Conservation (phyloP, 2,329 filamentous ascomycete genomes). For the Cladosporium oxysporum region DNA sequence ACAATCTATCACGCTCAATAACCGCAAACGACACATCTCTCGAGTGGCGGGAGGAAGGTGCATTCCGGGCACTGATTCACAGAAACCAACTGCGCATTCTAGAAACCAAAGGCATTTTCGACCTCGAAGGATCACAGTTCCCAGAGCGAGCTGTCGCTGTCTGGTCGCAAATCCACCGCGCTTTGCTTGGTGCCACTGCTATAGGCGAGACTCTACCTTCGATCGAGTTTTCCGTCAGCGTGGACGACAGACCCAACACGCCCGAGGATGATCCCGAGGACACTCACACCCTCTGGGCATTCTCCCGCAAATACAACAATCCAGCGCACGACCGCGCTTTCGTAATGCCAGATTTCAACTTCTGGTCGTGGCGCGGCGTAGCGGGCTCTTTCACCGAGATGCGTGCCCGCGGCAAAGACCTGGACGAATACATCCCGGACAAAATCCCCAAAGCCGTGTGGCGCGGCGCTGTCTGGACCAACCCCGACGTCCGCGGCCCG, state of each 20-base stretch:
- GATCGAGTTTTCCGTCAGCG: conserved; percentile 49
- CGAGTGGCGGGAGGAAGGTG: conserved; percentile 29
- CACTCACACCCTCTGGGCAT: conserved; percentile 27
- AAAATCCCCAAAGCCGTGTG: conserved; percentile 36
- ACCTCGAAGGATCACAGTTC: conserved; percentile 27
- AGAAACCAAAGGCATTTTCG: conserved; percentile 30
- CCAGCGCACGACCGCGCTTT: conserved; percentile 43
- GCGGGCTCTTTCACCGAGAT: conserved; percentile 27
- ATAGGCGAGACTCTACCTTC: conserved; percentile 45
- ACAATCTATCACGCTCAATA: conserved; percentile 25
- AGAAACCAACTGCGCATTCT: conserved; percentile 36
- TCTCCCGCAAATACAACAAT: conserved; percentile 24
- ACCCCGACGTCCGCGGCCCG: conserved; percentile 31
- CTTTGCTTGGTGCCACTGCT: conserved; percentile 38
- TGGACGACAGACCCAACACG: conserved; percentile 38
- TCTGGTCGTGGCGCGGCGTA: conserved; percentile 49
- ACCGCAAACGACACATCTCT: conserved; percentile 28
- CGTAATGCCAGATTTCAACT: conserved; percentile 56
- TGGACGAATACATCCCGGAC: conserved; percentile 28
- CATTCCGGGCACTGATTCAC: conserved; percentile 33
- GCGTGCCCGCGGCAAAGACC: conserved; percentile 25
- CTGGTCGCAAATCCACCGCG: conserved; percentile 51
- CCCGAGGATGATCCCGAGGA: conserved; percentile 19
- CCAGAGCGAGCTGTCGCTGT: conserved; percentile 38
- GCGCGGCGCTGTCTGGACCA: conserved; percentile 35